Base-by-base conservation (phyloP, 2,329 filamentous ascomycete genomes). In the Diaporthe sp. region DNA sequence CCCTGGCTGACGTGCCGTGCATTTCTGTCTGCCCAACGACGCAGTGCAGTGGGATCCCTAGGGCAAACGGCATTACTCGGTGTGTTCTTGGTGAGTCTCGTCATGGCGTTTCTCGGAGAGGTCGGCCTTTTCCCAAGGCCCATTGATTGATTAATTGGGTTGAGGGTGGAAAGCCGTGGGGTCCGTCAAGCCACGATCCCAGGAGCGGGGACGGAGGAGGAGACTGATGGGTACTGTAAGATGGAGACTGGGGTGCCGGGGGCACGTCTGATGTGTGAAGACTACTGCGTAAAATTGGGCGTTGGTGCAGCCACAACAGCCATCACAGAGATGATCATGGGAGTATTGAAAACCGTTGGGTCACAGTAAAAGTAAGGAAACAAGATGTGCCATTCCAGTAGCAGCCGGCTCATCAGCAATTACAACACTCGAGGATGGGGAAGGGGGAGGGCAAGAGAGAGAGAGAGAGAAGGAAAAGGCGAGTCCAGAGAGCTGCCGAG, bases 251-350 rank as follows among this genome's bases (percentile, higher is more conserved):
- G 47, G 65, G 65, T 53, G 58, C 25, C 37, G 58, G 60, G 60
- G 37, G n/a, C 28, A 20, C 17, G 1, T 13, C 42, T n/a, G 37
- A 34, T 25, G 51, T 15, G 53, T 37, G n/a, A 37, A 39, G 31
- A n/a, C 39, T 34, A 47, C 17, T 22, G 61, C 61, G 63, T 49
- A 68, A 37, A 51, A 51, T 51, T 25, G 31, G n/a, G 44, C 49
- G 34, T 55, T 42, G 65, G 65, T 55, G 65, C 65, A 70, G 47
- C 49, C 49, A 70, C 65, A 70, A 68, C 65, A 70, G n/a, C 34
- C 65, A 42, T 53, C 47, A 31, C n/a, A 39, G 65, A 42, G 65
- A 25, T 28, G 34, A 53, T 53, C 22, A 39, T 53, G 47, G 20
- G 8, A 13, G n/a, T 1, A 13, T 25, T 6, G 28, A 22, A 12